Base-by-base conservation (phyloP, 2,329 filamentous ascomycete species). In the Didymella lethalis region DNA sequence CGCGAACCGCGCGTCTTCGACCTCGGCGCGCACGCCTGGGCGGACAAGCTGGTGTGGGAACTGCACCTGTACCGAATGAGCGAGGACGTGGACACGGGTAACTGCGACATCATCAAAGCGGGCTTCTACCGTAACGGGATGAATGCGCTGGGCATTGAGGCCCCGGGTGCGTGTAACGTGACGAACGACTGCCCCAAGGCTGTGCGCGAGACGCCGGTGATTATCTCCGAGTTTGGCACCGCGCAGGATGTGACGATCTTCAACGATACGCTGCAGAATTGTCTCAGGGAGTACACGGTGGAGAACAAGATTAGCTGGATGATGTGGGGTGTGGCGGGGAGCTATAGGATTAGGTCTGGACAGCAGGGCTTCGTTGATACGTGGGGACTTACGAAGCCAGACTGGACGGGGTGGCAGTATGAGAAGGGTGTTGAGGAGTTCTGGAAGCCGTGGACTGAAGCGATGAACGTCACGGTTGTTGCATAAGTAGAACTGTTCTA, bases 41-140 rank as follows among this genome's bases (percentile, higher is more conserved):
- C 78, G 1, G 69, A 83, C 73, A 87, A 87, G 73, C 79, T 84
- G 64, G 84, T 87, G 12, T 87, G 84, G 84, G 85, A 88, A 74
- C 81, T 84, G 67, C 85, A 88, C 74, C 79, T 82, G 29, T 88
- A 87, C 78, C 78, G 77, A 58, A 73, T 74, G 70, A 70, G 67
- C 61, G 70, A 72, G 55, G 69, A 74, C 56, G 52, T 72, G n/a
- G 71, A 79, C 69, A 82, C 81, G 1, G 82, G 79, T 2, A 79
- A 73, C 14, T 84, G 83, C 68, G 74, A 75, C 16, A 76, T 81
- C 55, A 79, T 84, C 71, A 76, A 82, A 70, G 81, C 82, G 8
- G 76, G 75, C 14, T 71, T 85, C 36, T 85, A 83, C 73, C 77
- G 79, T 45, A 80, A 78, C 56, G 82, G 82, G 2, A 83, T 84